phyloP scores from a whole-genome alignment of 169 alveolate species.

The Cryptosporidium meleagridis region DNA sequence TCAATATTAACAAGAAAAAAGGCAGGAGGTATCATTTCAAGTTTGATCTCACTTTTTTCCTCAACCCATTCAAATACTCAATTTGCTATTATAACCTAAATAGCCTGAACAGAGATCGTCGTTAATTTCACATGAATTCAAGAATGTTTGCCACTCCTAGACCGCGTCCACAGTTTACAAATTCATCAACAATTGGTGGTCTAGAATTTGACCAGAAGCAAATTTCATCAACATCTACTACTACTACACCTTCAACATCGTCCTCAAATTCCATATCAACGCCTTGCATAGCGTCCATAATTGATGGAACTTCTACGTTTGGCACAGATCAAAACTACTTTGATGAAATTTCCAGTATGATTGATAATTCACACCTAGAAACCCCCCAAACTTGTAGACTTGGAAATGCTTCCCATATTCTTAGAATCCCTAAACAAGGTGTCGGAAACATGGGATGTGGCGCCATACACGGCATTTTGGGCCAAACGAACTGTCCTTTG shows the following conservation, averaged over 20 bases:
- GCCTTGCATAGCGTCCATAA: conserved; percentile 2
- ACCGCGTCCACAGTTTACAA: conserved; percentile 62
- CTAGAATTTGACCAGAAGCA: conserved; percentile 57
- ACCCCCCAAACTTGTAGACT: conserved; percentile 51
- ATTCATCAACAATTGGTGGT: conserved; percentile 33
- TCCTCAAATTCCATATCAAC: conserved; percentile 27
- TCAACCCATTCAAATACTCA: not conserved
- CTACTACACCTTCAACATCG: conserved; percentile 47
- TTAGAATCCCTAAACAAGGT: conserved; percentile 20
- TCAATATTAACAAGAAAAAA: too few species aligned
- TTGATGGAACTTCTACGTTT: conserved; percentile 1
- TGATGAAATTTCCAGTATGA: conserved; percentile 62
- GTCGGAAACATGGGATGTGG: not conserved
- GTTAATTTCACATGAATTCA: not conserved
- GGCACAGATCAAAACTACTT: conserved; percentile 33
- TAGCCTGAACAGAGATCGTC: not conserved
- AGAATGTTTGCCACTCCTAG: conserved; percentile 49
- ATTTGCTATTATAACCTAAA: not conserved
- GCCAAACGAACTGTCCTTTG: not conserved
- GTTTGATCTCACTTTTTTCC: not conserved
- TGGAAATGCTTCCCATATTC: conserved; percentile 16
- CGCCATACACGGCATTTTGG: not conserved
- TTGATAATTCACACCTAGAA: conserved; percentile 53
- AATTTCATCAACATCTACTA: not conserved
- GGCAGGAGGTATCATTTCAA: not conserved